Percentiles rank a stretch among this genome's conserved stretches.
Conservation (phyloP, 169 alveolate genomes). For the Eimeria necatrix region DNA sequence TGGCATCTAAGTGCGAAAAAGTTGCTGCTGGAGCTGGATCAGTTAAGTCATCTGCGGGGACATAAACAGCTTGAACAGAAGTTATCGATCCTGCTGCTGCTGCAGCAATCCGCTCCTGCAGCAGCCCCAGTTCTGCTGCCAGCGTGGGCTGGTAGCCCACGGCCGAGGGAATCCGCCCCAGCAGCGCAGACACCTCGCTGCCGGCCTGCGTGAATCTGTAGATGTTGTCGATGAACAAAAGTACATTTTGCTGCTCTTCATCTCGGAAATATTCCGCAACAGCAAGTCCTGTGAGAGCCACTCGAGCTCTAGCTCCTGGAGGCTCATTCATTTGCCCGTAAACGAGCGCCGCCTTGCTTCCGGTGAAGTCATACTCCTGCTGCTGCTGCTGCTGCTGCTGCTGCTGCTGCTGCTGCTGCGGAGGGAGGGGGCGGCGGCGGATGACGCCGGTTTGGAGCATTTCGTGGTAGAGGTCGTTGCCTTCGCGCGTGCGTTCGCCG, state of each 20-base stretch:
- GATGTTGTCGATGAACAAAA: conserved; percentile 97
- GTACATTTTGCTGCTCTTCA: conserved; percentile 96
- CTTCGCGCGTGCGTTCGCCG: conserved; percentile 99
- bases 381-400: conserved; percentile 81
- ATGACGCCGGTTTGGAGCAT: conserved; percentile 89
- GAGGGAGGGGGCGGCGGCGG: conserved; percentile 4
- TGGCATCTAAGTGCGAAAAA: conserved; percentile 98
- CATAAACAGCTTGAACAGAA: conserved; percentile 99
- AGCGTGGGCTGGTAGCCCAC: conserved; percentile 99
- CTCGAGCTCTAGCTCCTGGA: conserved; percentile 99
- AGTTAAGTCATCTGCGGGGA: conserved; percentile 99
- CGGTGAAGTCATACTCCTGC: conserved; percentile 89
- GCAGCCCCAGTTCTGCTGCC: conserved; percentile 98
- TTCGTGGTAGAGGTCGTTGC: conserved; percentile 98
- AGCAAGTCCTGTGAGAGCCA: conserved; percentile 98
- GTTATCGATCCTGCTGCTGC: conserved; percentile 98
- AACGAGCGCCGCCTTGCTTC: conserved; percentile 98
- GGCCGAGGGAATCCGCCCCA: conserved; percentile 98
- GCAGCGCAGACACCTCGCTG: conserved; percentile 98
- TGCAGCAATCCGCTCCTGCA: conserved; percentile 98
- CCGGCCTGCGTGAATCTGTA: conserved; percentile 98
- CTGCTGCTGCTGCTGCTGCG: too few relatives aligned
- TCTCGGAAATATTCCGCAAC: conserved; percentile 99
- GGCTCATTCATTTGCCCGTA: conserved; percentile 99
- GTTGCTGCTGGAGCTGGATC: conserved; percentile 99